Evolutionary conservation across 768 basidiomycete genomes (phyloP), one percentile per base, ranked within the genome.

Genomic region (Amanita polypyramis): DNA sequence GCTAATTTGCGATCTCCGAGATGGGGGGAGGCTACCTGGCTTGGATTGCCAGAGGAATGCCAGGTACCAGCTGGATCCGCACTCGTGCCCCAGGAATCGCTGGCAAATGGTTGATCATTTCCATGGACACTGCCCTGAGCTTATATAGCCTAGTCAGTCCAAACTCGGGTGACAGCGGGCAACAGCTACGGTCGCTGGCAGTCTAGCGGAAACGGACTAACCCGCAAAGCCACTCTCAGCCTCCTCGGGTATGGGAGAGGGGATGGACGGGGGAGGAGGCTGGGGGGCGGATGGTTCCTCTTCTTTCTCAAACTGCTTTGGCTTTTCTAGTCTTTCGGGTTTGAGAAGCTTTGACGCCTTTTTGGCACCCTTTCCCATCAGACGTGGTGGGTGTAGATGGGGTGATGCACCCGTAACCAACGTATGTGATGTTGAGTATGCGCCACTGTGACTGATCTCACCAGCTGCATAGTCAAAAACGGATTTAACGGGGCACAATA

Each of bases 321-420:
- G 14, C 21, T 42, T 42, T 3, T 41, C 40, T 6, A 11, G 47
- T 17, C 35, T 40, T 8, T 49, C 39, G 12, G 46, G 8, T 25
- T 47, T 49, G 39, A 38, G 23, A 11, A 27, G 47, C 34, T 49
- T 40, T 42, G 30, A 33, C 14, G 23, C 34, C 25, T 47, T 47
- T 7, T 47, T 47, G 7, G 46, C 37, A 4, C 46, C 46, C 39
- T 27, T 49, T 34, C 47, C 47, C 47, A 49, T 49, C 47, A 23
- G 47, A 41, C 19, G 32, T 17, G 20, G 27, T 23, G 17, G 34
- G 32, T 35, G 6, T 7, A n/a, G 35, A 47, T 37, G 15, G 17
- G 45, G 36, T 17, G 8, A n/a, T 37, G 17, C 10, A 27, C n/a
- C 5, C 15, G 33, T 11, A 39, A 11, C 12, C 17, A 20, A 23